These are phyloP conservation scores for Colletotrichum salicis DNA, from an alignment of 2,329 filamentous ascomycete species.

Conservation along the genomic window DNA sequence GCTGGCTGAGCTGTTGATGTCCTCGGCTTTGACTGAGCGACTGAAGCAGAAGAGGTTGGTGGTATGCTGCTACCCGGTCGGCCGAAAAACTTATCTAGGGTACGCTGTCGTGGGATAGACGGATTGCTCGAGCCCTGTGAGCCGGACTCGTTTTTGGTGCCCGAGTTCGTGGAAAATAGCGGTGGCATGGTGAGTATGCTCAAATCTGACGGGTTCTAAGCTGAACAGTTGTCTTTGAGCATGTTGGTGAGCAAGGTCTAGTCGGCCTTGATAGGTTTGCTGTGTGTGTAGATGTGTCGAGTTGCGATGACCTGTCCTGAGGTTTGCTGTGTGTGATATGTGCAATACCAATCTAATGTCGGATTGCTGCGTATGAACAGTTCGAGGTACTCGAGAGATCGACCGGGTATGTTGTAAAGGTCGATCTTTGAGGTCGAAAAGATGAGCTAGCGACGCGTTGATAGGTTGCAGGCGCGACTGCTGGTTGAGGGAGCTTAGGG, in stretches of 20 bases:
- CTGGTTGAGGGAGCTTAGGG: no score
- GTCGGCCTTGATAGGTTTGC: not conserved
- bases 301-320: not conserved
- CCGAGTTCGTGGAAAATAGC: not conserved
- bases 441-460: slow-evolving; percentile 17
- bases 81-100: slow-evolving; percentile 17
- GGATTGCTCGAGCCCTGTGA: not conserved
- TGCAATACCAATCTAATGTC: not conserved
- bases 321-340: not conserved
- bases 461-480: slow-evolving; percentile 11
- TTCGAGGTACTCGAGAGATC: not conserved
- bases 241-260: not conserved
- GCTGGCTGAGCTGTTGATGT: slow-evolving; percentile 26
- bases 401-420: not conserved
- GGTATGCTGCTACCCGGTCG: not conserved
- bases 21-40: not conserved
- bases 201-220: not conserved
- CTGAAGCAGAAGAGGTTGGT: not conserved
- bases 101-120: slow-evolving; percentile 18
- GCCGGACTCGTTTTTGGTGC: not conserved
- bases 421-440: not conserved
- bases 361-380: not conserved
- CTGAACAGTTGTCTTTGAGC: not conserved
- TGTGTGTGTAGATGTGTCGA: not conserved
- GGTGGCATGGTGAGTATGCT: slow-evolving; percentile 16